Evolutionary conservation across 2,329 filamentous ascomycete genomes (phyloP).

Genomic region (Cytospora mali): DNA sequence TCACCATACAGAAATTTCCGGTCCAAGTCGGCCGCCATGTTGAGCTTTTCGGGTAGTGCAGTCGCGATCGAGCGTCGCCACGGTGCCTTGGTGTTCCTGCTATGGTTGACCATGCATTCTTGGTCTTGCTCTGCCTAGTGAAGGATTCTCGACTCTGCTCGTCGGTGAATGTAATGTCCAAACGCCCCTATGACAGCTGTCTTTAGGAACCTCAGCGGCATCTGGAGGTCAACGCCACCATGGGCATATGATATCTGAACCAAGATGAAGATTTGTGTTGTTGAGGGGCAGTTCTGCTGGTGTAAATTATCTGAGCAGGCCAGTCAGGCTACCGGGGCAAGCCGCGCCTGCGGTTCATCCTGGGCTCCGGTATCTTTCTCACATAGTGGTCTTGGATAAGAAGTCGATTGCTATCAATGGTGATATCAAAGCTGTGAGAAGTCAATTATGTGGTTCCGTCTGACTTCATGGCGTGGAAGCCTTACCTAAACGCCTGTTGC

Average conservation of each 20-base stretch:
- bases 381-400: too few relatives aligned
- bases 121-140: constrained; percentile 48
- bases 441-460: not conserved
- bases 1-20: constrained; percentile 43
- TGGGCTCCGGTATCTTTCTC: too few relatives aligned
- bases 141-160: constrained; percentile 51
- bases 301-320: constrained; percentile 44
- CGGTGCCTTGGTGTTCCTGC: constrained; percentile 50
- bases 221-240: constrained; percentile 54
- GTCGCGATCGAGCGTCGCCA: constrained; percentile 56
- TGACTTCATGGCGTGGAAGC: constrained; percentile 1
- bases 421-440: constrained; percentile 51
- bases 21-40: constrained; percentile 47
- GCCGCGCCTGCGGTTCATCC: too few relatives aligned
- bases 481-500: constrained; percentile 52
- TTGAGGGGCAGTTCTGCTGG: constrained; percentile 50
- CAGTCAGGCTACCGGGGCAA: too few relatives aligned
- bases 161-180: constrained; percentile 55
- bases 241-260: constrained; percentile 56
- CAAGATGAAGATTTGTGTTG: constrained; percentile 51
- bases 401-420: too few relatives aligned
- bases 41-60: constrained; percentile 49
- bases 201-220: constrained; percentile 52
- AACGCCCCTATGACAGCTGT: constrained; percentile 51
- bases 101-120: constrained; percentile 57